Evolutionary conservation across 768 basidiomycete species (phyloP).

Genomic region (Pluteus cervinus): DNA sequence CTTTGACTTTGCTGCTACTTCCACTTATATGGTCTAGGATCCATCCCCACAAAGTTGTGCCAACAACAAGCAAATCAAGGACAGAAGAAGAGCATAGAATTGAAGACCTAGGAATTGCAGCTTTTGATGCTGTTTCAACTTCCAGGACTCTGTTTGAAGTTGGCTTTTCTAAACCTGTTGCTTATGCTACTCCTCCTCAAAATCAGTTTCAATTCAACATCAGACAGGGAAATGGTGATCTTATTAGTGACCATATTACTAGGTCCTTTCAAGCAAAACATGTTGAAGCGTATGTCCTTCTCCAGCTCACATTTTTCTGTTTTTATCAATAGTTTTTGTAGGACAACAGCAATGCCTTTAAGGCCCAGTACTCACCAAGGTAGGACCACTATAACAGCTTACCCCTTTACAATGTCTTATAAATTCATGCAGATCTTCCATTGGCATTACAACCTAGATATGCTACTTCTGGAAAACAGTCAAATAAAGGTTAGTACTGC

Average conservation of each 20-base stretch:
- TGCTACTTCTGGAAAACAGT: slow-evolving; percentile 19
- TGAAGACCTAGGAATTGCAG: slow-evolving; percentile 33
- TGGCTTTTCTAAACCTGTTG: slow-evolving; percentile 40
- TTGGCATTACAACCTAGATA: slow-evolving; percentile 27
- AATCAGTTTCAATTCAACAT: slow-evolving; percentile 38
- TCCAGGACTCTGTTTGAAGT: slow-evolving; percentile 18
- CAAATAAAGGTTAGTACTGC: slow-evolving; percentile 20
- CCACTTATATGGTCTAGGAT: slow-evolving; percentile 29
- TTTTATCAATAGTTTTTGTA: slow-evolving; percentile 13
- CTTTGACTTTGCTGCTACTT: slow-evolving; percentile 3
- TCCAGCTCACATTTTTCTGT: slow-evolving; percentile 2
- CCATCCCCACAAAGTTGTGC: slow-evolving; percentile 45
- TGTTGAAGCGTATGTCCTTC: slow-evolving; percentile 45
- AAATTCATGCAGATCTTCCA: slow-evolving; percentile 33
- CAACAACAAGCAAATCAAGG: slow-evolving; percentile 25
- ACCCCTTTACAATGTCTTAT: slow-evolving; percentile 1
- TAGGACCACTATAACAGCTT: slow-evolving; percentile 16
- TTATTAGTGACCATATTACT: slow-evolving; percentile 49
- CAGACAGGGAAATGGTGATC: slow-evolving; percentile 19
- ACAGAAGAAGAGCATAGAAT: slow-evolving; percentile 28
- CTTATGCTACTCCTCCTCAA: slow-evolving; percentile 38
- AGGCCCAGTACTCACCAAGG: slow-evolving; percentile 43
- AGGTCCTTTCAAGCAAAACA: slow-evolving; percentile 28
- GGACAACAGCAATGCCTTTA: slow-evolving; percentile 52
- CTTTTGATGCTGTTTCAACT: slow-evolving; percentile 32